Evolutionary conservation across 805 yeast species (phyloP), one percentile per base, ranked within the genome.

Genomic region (Candida sakaeoensis): DNA sequence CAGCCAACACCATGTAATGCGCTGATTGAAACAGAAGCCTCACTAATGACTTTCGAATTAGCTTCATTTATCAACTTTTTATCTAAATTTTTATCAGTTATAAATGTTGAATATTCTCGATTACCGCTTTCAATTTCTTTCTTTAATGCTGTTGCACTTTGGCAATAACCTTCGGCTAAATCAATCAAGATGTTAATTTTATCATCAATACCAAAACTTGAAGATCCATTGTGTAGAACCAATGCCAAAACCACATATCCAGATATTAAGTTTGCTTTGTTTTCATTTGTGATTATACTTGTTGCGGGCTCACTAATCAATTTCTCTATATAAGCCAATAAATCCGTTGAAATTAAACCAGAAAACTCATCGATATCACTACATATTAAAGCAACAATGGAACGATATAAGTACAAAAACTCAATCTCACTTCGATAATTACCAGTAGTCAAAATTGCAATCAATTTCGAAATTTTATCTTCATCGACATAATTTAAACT

Each of bases 331-430:
- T 46, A 42, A 4, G 34, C 44, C 29, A 63, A 41, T 37, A 68
- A 58, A 19, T 61, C 72, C 2, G 57, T 47, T 24, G 61, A 51
- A 5, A 58, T 59, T 35, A 65, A 55, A 13, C 50, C 58, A 18
- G 77, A 71, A 42, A 73, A 72, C 40, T 75, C 80, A 38, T 76
- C 80, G 8, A 72, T 60, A 46, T 75, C 75, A 36, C 76, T 67
- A n/a, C 65, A 64, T 15, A 68, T 56, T 40, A 75, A 61, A 1
- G 74, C 72, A 22, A 67, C 57, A 12, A 63, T 42, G 9, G 73
- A 63, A 42, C 76, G 49, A 48, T 42, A 65, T 31, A 75, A 55
- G 21, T 68, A 57, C 27, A 68, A 51, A 36, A 66, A 68, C 46
- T 75, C 80, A 26, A 58, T 53, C 9, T 58, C 53, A 2, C 72